phyloP scores from a whole-genome alignment of 805 yeast species.

The Yarrowia keelungensis region DNA sequence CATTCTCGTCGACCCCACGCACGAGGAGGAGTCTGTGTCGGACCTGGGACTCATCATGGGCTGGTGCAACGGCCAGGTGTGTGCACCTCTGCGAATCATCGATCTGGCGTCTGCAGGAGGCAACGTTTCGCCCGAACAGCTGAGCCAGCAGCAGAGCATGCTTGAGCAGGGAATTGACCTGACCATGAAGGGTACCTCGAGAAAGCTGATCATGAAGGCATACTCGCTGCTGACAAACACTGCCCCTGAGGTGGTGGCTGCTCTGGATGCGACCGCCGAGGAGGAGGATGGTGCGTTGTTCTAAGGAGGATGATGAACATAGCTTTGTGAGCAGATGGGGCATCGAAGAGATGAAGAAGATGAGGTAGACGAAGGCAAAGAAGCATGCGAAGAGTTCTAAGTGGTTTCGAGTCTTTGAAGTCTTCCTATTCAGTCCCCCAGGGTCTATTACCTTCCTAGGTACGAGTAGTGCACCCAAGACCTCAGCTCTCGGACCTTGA shows the following conservation, averaged over 20 bases:
- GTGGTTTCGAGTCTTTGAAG: too few relatives aligned
- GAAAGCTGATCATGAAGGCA: constrained; percentile 56
- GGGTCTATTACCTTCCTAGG: too few relatives aligned
- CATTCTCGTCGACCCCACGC: constrained; percentile 81
- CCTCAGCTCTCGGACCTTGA: too few relatives aligned
- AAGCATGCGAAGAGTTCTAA: too few relatives aligned
- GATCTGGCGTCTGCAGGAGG: constrained; percentile 70
- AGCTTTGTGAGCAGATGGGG: too few relatives aligned
- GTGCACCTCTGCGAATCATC: constrained; percentile 76
- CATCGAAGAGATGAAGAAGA: too few relatives aligned
- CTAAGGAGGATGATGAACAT: not conserved
- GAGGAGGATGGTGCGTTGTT: constrained; percentile 35
- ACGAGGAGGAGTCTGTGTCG: constrained; percentile 86
- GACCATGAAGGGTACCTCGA: constrained; percentile 40
- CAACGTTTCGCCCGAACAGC: constrained; percentile 34
- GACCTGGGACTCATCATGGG: constrained; percentile 82
- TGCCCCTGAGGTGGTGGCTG: constrained; percentile 67
- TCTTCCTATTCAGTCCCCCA: too few relatives aligned
- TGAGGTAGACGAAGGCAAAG: too few relatives aligned
- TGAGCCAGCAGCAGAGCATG: constrained; percentile 47
- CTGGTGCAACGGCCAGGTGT: constrained; percentile 70
- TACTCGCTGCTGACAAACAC: constrained; percentile 64
- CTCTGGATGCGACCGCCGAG: constrained; percentile 51
- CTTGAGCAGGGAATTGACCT: constrained; percentile 42
- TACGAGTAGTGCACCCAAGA: too few relatives aligned